Conservation (phyloP, 2,329 filamentous ascomycete species). For the Monosporascus sp. region DNA sequence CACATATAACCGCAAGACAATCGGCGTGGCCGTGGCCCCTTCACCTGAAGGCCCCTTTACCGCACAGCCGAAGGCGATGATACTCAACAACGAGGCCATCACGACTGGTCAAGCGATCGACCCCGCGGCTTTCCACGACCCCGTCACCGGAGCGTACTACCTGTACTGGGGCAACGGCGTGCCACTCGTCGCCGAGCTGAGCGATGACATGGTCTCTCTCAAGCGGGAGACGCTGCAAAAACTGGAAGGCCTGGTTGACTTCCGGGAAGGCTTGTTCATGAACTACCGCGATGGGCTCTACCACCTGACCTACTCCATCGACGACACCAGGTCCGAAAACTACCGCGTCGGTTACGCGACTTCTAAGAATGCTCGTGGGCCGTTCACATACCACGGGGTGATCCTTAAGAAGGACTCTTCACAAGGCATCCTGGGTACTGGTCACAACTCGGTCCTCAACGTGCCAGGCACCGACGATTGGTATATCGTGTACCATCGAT, state of each 20-base stretch:
- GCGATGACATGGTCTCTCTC: constrained; percentile 40
- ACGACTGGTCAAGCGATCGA: constrained; percentile 47
- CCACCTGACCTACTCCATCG: constrained; percentile 43
- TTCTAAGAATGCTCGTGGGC: constrained; percentile 29
- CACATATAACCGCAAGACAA: constrained; percentile 50
- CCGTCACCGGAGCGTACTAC: constrained; percentile 50
- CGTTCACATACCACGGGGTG: constrained; percentile 39
- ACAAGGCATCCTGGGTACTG: constrained; percentile 39
- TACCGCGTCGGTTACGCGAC: constrained; percentile 44
- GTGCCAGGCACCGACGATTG: constrained; percentile 42
- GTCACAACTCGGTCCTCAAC: constrained; percentile 40
- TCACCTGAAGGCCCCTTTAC: constrained; percentile 55
- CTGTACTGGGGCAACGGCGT: constrained; percentile 55
- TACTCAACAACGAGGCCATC: constrained; percentile 43
- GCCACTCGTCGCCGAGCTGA: constrained; percentile 35
- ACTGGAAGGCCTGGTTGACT: constrained; percentile 33
- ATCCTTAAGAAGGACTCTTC: constrained; percentile 36
- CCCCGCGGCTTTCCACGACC: constrained; percentile 55
- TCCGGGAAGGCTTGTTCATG: constrained; percentile 39
- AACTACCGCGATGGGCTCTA: constrained; percentile 39
- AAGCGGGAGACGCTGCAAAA: constrained; percentile 27
- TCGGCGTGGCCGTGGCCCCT: constrained; percentile 54
- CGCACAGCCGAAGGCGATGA: constrained; percentile 47
- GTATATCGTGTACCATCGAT: constrained; percentile 45
- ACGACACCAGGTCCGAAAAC: constrained; percentile 39